Evolutionary conservation across 1,284 basidiomycete species (phyloP).

Genomic region (Cutaneotrichosporon cavernicola): DNA sequence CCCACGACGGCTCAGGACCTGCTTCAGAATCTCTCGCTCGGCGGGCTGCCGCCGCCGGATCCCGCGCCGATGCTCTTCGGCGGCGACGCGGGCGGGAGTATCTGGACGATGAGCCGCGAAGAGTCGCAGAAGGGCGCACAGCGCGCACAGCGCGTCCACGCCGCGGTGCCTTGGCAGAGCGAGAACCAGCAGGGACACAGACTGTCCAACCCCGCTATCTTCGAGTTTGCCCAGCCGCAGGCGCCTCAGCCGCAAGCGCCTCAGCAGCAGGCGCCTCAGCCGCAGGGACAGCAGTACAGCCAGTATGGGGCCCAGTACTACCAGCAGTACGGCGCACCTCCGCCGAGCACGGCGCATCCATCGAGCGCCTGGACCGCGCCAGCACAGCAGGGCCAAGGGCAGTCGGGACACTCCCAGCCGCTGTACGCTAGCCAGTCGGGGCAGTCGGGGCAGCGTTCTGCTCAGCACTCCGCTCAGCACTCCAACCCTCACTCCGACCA

Average conservation of each 20-base stretch:
- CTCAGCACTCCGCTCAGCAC: not conserved
- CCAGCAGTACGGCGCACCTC: not conserved
- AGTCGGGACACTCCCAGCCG: not conserved
- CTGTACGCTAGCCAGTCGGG: not conserved
- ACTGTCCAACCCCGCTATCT: conserved; percentile 1
- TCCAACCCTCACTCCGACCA: not conserved
- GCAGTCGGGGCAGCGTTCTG: not conserved
- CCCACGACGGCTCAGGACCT: conserved; percentile 28
- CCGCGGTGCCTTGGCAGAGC: conserved; percentile 10
- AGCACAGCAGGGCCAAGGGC: not conserved
- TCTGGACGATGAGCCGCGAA: conserved; percentile 43
- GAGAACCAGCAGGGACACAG: conserved; percentile 3
- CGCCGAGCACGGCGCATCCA: not conserved
- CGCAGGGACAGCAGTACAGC: not conserved
- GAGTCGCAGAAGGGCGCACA: conserved; percentile 34
- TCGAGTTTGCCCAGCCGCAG: not conserved
- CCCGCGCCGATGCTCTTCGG: conserved; percentile 31
- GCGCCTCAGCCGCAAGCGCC: not conserved
- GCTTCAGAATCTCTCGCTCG: conserved; percentile 30
- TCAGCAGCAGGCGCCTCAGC: not conserved
- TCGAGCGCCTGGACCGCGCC: not conserved
- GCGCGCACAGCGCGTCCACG: conserved; percentile 15
- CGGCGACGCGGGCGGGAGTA: conserved; percentile 27
- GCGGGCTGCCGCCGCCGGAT: not conserved
- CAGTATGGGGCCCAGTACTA: not conserved